Percentiles rank a stretch among this genome's conserved stretches.
Evolutionary conservation across 2,329 filamentous ascomycete genomes (phyloP).

Genomic region (Parasarocladium wereldwijsianum): DNA sequence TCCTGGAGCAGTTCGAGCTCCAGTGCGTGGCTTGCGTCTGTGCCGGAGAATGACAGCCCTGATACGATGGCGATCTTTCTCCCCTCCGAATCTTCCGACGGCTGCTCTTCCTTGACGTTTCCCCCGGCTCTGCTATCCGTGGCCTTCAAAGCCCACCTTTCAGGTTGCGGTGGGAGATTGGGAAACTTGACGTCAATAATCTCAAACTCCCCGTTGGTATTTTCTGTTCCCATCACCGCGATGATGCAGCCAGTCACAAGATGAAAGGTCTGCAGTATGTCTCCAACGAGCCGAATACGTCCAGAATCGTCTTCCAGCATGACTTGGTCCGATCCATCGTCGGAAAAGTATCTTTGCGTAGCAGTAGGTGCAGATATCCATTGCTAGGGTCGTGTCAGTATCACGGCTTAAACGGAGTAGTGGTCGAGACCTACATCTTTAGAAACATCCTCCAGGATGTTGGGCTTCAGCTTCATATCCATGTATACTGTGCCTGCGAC

Average conservation of each 20-base stretch:
- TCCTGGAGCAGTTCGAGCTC: slow-evolving; percentile 68
- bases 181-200: slow-evolving; percentile 82
- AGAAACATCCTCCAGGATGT: slow-evolving; percentile 85
- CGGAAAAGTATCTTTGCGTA: slow-evolving; percentile 59
- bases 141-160: slow-evolving; percentile 60
- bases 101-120: slow-evolving; percentile 23
- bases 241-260: slow-evolving; percentile 89
- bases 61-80: slow-evolving; percentile 72
- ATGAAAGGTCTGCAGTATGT: slow-evolving; percentile 48
- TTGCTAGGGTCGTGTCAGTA: slow-evolving; percentile 36
- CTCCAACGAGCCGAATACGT: slow-evolving; percentile 64
- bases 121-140: slow-evolving; percentile 16
- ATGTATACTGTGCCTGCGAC: slow-evolving; percentile 90
- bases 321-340: slow-evolving; percentile 46
- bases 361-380: slow-evolving; percentile 76
- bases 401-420: neutral
- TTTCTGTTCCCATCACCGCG: slow-evolving; percentile 90
- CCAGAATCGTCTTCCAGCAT: slow-evolving; percentile 96
- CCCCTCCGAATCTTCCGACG: slow-evolving; percentile 40
- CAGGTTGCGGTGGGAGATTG: slow-evolving; percentile 69
- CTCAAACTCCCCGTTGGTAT: slow-evolving; percentile 81
- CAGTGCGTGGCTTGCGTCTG: slow-evolving; percentile 55
- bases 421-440: slow-evolving; percentile 55
- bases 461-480: slow-evolving; percentile 92
- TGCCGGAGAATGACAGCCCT: slow-evolving; percentile 69